Base-by-base conservation (phyloP, 148 eudicot genomes). In the Chenopodium suecicum region DNA sequence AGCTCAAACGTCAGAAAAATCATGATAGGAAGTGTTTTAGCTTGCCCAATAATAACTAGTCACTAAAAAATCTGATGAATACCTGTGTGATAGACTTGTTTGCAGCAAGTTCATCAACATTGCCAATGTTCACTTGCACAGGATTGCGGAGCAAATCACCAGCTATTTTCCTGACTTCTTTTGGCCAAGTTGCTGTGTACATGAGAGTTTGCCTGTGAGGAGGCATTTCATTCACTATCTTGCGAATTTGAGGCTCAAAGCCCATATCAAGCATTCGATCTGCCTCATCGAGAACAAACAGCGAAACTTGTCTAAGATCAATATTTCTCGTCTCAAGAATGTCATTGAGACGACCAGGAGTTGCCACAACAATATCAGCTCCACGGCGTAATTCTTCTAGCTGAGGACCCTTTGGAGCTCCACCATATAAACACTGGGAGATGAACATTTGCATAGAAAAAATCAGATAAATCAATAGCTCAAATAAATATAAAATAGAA, bases 241-340 rank as follows among this genome's bases (percentile, higher is more conserved):
- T 96, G 34, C 98, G 94, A 65, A 96, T 96, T 88, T 96, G 99
- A 72, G 99, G 99, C 87, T 96, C 99, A 88, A 96, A 96, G 17
- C 99, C 99, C 99, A 96, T 96, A 85, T 96, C 98, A 77, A 96
- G 94, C 99, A 96, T 96, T 75, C 99, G 88, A 90, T 96, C 99
- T 78, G 99, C 99, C 86, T 96, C 99, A 80, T 96, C 99, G 54
- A 96, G 92, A 78, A 96, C 97, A 83, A 96, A 95, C 74, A 96
- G 89, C 22, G 98, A 96, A 80, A 96, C 88, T 89, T 96, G 99
- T 70, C 94, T 82, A 82, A 96, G 89, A 84, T 94, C 92, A 73
- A 96, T 88, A 82, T 88, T 87, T 84, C 86, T 96, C 84, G 91
- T 92, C 83, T 94, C 99, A 80, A 96, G 95, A 77, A 96, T 91